Evolutionary conservation across 306 rosid genomes (phyloP).

Genomic region (Spatholobus suberectus): DNA sequence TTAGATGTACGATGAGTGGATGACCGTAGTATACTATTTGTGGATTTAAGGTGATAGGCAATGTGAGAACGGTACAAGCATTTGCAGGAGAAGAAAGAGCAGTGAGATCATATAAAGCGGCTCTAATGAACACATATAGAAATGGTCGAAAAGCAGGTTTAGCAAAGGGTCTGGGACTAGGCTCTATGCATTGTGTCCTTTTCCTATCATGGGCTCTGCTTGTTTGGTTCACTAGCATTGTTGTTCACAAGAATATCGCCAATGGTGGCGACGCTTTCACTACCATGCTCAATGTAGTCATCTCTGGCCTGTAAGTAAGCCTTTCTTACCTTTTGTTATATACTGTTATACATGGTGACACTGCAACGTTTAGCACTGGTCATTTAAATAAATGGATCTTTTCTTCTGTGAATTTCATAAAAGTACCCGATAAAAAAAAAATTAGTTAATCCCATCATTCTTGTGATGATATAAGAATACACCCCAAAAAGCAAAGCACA

Average conservation of each 20-base stretch:
- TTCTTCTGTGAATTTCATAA: not conserved
- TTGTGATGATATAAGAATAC: too few relatives aligned
- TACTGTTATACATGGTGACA: not conserved
- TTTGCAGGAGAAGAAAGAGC: conserved; percentile 90
- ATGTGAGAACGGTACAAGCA: conserved; percentile 93
- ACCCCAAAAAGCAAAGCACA: not conserved
- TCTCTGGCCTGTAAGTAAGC: conserved; percentile 84
- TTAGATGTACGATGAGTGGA: not conserved
- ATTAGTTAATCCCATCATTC: not conserved
- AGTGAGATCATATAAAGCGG: conserved; percentile 68
- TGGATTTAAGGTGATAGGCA: conserved; percentile 69
- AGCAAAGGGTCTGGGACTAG: conserved; percentile 89
- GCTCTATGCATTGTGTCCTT: conserved; percentile 84
- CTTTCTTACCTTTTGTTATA: not conserved
- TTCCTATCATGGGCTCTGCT: conserved; percentile 91
- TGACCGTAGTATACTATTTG: not conserved
- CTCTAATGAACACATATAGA: conserved; percentile 66
- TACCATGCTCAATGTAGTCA: conserved; percentile 94
- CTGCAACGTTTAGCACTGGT: not conserved
- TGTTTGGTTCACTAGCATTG: conserved; percentile 85
- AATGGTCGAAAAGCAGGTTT: conserved; percentile 83
- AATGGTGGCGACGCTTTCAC: conserved; percentile 94
- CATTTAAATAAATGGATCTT: not conserved
- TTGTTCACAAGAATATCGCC: conserved; percentile 84
- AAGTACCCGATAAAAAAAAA: too few relatives aligned